Evolutionary conservation across 2,329 filamentous ascomycete genomes (phyloP), one percentile per base, ranked within the genome.

Genomic region (Colletotrichum eleusines): DNA sequence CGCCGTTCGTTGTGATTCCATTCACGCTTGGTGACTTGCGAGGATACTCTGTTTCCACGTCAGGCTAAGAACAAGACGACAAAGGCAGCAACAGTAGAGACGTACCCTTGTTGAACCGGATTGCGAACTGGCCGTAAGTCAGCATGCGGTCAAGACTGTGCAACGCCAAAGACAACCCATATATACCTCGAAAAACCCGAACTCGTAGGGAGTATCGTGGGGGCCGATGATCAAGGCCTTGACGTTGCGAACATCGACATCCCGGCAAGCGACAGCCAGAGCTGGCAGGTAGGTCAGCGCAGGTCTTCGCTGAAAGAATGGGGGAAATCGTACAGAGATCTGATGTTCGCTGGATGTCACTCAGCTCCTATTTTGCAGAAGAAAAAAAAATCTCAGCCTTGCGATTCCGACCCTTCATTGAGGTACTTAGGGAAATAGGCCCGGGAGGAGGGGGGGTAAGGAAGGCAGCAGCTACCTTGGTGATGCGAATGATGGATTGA

Each of bases 131-230:
- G 18, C 51, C 48, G 3, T n/a, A 44, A 57, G 72, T 82, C 73
- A 84, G 78, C 66, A 76, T 60, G 9, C 7, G 42, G 35, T 5
- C 48, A 26, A 38, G 23, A 44, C 12, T 28, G 18, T 20, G 2
- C 44, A 11, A 58, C 26, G 5, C 42, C 14, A 53, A 38, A 63
- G 14, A 23, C 9, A 9, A 14, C 14, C 16, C 16, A 78, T 85
- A 78, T 85, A 71, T 80, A 96, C 94, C 87, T 98, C 94, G 78
- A 97, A 98, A 83, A 98, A 98, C 3, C 96, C 96, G 78, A 97
- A 98, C 80, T 98, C 95, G 80, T 99, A 99, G 0, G 95, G 95
- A 0, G 95, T 97, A 76, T 96, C 95, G 74, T 95, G 94, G 31
- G 96, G 95, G 0, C 96, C 96, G 74, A 98, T 90, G 76, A 98